Base-by-base conservation (phyloP, 2,329 filamentous ascomycete genomes). In the Calonectria pseudoreteaudii region DNA sequence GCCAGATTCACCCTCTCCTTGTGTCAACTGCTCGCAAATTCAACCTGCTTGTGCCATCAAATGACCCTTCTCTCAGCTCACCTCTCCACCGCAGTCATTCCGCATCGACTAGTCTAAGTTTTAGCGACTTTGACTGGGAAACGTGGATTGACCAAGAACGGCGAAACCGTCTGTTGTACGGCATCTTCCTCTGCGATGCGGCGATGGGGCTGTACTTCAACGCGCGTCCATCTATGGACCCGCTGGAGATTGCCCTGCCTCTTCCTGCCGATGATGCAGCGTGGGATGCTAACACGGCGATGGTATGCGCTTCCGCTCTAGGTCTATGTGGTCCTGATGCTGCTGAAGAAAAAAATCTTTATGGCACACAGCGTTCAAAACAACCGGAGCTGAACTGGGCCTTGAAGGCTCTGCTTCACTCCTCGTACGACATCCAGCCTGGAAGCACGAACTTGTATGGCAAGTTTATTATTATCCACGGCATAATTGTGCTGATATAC, bases 181-280 rank as follows among this genome's bases (percentile, higher is more conserved):
- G 91, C 78, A 87, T 94, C 3, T 92, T 92, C 80, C 84, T 94
- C 23, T 86, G 90, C 41, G 93, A 95, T 79, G 87, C 89, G 20
- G 90, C 92, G 14, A 89, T 93, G 81, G 90, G 90, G 23, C 89
- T 95, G 26, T 95, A 92, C 81, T 95, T 94, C 87, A 95, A 95
- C 81, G 85, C 86, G n/a, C 83, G 88, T 13, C 89, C 93, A 18
- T 87, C 90, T 56, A 90, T 95, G 52, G 91, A 94, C 72, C 85
- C 88, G 11, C 87, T 91, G 41, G 93, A 94, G 77, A 87, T 95
- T 66, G 87, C 88, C 36, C 83, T 95, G 47, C 92, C 93, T n/a
- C 85, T 95, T 8, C 93, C 94, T 11, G 89, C 90, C 18, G 93
- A 95, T 78, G 94, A 95, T 82, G 92, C 92, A 20, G 91, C 92